Evolutionary conservation across 75 land plant species (phyloP).

Genomic region (Pinus taeda): DNA sequence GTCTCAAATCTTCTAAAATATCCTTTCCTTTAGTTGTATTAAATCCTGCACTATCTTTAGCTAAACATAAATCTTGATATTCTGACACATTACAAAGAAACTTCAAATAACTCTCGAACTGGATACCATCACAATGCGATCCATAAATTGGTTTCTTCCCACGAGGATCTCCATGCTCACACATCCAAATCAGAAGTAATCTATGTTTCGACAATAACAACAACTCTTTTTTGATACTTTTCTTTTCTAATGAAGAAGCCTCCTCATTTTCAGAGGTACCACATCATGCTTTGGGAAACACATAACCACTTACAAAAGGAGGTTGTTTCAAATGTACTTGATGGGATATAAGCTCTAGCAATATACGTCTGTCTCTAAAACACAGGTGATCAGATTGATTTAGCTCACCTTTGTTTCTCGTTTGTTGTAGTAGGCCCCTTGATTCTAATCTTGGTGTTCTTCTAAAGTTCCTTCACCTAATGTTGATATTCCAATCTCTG

Average conservation of each 20-base stretch:
- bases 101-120: conserved; percentile 14
- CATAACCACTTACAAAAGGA: conserved; percentile 26
- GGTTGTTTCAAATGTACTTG: conserved; percentile 40
- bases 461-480: neutral
- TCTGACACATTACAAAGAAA: conserved; percentile 13
- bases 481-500: neutral
- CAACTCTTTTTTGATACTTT: conserved; percentile 25
- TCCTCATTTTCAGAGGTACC: neutral
- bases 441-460: neutral
- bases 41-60: neutral
- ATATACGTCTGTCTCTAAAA: conserved; percentile 68
- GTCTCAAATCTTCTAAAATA: neutral
- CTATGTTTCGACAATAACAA: conserved; percentile 4
- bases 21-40: neutral
- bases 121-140: conserved; percentile 19
- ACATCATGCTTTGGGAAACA: conserved; percentile 33
- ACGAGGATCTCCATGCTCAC: conserved; percentile 21
- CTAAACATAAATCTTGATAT: neutral
- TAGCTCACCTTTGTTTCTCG: neutral
- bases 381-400: conserved; percentile 42
- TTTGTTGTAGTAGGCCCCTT: neutral
- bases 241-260: conserved; percentile 6
- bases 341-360: conserved; percentile 55
- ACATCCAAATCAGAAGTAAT: conserved; percentile 28
- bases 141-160: conserved; percentile 14